These are phyloP conservation scores for Stemphylium beticola DNA, from an alignment of 2,329 filamentous ascomycete genomes.

Conservation along the genomic window DNA sequence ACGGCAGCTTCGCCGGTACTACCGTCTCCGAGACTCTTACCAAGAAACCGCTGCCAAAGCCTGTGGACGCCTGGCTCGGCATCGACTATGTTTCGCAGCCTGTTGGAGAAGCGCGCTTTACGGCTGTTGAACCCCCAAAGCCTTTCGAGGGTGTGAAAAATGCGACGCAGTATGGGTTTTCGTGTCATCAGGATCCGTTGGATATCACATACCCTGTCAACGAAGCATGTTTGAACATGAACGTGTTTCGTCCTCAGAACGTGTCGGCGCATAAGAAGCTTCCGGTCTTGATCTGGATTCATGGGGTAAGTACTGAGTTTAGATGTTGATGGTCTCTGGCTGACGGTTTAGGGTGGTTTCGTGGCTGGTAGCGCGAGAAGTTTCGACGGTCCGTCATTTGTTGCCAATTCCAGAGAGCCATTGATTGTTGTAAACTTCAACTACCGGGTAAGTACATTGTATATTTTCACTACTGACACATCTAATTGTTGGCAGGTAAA, in stretches of 20 bases:
- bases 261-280: constrained; percentile 22
- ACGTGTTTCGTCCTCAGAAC: constrained; percentile 33
- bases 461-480: neutral
- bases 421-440: constrained; percentile 38
- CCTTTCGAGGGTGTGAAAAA: constrained; percentile 48
- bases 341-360: constrained; percentile 19
- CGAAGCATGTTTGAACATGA: constrained; percentile 38
- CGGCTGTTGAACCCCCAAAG: constrained; percentile 44
- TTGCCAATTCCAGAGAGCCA: constrained; percentile 29
- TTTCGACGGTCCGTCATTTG: constrained; percentile 37
- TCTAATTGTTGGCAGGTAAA: constrained; percentile 3
- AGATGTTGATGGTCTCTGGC: neutral
- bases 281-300: constrained; percentile 40
- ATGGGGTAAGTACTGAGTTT: constrained; percentile 25
- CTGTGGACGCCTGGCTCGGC: constrained; percentile 56
- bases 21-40: constrained; percentile 46
- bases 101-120: constrained; percentile 49
- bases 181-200: constrained; percentile 52
- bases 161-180: constrained; percentile 48
- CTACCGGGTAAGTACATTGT: constrained; percentile 23
- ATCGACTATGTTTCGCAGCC: constrained; percentile 54
- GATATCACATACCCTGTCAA: constrained; percentile 30
- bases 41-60: constrained; percentile 39
- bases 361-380: constrained; percentile 30
- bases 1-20: constrained; percentile 49